A percentile compares a stretch with the other conserved stretches of the same genome.
Evolutionary conservation across 2,329 filamentous ascomycete genomes (phyloP).

Genomic region (Diaporthe aspalathi): DNA sequence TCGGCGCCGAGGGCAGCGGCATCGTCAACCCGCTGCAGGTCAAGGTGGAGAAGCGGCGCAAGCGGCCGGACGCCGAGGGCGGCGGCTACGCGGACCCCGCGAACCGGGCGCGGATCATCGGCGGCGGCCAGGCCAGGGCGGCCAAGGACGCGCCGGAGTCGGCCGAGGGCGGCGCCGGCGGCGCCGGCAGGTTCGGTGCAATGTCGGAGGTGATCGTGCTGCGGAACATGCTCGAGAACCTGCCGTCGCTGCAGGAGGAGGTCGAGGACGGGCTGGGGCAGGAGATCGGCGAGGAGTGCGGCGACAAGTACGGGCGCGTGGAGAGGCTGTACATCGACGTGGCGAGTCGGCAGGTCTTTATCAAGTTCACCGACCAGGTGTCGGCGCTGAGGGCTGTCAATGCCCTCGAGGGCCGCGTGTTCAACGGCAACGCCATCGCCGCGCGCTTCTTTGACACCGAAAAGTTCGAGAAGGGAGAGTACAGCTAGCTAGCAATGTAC

Average conservation of each 20-base stretch:
- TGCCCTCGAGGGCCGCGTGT: slow-evolving; percentile 86
- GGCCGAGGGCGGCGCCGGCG: slow-evolving; percentile 41
- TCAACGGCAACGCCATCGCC: slow-evolving; percentile 87
- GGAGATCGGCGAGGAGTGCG: slow-evolving; percentile 95
- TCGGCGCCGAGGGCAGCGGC: slow-evolving; percentile 84
- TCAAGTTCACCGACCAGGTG: slow-evolving; percentile 89
- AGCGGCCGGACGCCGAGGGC: slow-evolving; percentile 80
- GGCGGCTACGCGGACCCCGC: slow-evolving; percentile 79
- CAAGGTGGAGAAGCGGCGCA: slow-evolving; percentile 87
- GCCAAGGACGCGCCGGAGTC: not conserved
- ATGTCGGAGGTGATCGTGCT: slow-evolving; percentile 88
- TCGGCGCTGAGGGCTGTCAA: slow-evolving; percentile 91
- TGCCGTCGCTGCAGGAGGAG: slow-evolving; percentile 81
- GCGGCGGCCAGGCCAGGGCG: slow-evolving; percentile 71
- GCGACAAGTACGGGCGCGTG: slow-evolving; percentile 86
- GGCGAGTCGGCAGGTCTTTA: slow-evolving; percentile 78
- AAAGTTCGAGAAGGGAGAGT: slow-evolving; percentile 79
- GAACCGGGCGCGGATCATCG: slow-evolving; percentile 82
- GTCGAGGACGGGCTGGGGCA: slow-evolving; percentile 82
- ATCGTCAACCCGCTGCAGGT: slow-evolving; percentile 87
- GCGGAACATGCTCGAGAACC: slow-evolving; percentile 85
- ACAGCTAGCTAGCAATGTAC: slow-evolving; percentile 44
- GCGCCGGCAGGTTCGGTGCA: slow-evolving; percentile 67
- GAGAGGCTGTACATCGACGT: slow-evolving; percentile 82
- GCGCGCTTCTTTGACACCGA: slow-evolving; percentile 86